Percentiles rank a stretch among this genome's conserved stretches.
Conservation (phyloP, 2,329 filamentous ascomycete species). For the Aspergillus neoniger region DNA sequence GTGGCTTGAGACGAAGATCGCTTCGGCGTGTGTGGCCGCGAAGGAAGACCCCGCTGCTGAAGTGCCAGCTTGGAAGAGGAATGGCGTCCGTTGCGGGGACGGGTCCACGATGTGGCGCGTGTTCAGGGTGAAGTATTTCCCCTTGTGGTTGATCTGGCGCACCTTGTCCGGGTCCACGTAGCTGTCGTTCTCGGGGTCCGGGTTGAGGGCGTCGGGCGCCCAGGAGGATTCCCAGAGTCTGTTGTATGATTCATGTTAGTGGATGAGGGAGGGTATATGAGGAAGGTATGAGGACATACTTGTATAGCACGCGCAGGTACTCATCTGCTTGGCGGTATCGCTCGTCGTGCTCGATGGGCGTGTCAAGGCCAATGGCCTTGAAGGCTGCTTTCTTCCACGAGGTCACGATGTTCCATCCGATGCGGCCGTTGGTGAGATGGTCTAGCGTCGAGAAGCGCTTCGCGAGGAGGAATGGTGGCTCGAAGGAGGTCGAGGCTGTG, state of each 20-base stretch:
- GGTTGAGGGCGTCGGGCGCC: slow-evolving; percentile 59
- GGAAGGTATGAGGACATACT: slow-evolving; percentile 40
- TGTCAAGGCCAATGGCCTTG: slow-evolving; percentile 62
- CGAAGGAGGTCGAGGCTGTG: slow-evolving; percentile 64
- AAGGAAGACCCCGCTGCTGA: slow-evolving; percentile 60
- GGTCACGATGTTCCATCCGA: slow-evolving; percentile 70
- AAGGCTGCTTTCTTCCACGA: slow-evolving; percentile 64
- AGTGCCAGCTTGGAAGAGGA: slow-evolving; percentile 62
- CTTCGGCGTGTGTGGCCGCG: slow-evolving; percentile 61
- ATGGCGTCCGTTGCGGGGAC: slow-evolving; percentile 59
- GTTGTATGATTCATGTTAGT: neutral
- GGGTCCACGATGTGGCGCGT: slow-evolving; percentile 55
- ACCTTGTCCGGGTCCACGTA: slow-evolving; percentile 63
- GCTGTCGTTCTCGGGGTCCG: slow-evolving; percentile 56
- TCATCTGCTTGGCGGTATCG: slow-evolving; percentile 64
- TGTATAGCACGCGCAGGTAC: slow-evolving; percentile 63
- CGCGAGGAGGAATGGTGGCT: slow-evolving; percentile 63
- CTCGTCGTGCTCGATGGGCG: slow-evolving; percentile 62
- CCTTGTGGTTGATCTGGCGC: slow-evolving; percentile 61
- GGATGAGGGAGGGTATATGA: neutral
- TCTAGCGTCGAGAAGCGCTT: slow-evolving; percentile 65
- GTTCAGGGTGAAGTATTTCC: slow-evolving; percentile 55
- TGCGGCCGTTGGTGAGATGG: slow-evolving; percentile 61
- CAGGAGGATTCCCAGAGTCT: slow-evolving; percentile 60
- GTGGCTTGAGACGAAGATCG: slow-evolving; percentile 61